Evolutionary conservation across 345 rosid species (phyloP).

Genomic region (Pistacia integerrima): DNA sequence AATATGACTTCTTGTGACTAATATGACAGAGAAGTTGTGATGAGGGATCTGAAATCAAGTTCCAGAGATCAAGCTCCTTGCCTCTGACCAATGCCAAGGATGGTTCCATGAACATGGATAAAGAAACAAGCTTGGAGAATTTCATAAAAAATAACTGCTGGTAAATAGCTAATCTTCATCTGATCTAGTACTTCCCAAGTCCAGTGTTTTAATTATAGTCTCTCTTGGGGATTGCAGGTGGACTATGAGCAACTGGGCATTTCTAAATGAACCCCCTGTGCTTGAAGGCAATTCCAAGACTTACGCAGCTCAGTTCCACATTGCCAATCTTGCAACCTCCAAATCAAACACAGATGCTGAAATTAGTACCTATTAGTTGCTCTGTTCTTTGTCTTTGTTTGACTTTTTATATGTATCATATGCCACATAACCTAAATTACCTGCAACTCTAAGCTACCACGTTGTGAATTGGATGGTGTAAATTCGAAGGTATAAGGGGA

Average conservation of each 20-base stretch:
- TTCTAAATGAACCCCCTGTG: constrained; percentile 78
- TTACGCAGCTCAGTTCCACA: constrained; percentile 62
- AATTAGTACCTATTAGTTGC: constrained; percentile 14
- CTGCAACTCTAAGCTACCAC: not conserved
- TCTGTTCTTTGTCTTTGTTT: not conserved
- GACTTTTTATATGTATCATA: not conserved
- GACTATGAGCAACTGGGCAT: constrained; percentile 80
- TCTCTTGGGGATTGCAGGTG: constrained; percentile 49
- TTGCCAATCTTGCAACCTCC: constrained; percentile 39
- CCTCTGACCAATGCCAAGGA: constrained; percentile 23
- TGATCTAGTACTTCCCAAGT: not conserved
- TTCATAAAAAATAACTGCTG: constrained; percentile 50
- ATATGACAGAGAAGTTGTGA: constrained; percentile 13
- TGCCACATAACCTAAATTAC: too few relatives aligned
- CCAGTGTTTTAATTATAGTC: not conserved
- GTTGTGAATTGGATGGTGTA: not conserved
- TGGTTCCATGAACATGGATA: constrained; percentile 24
- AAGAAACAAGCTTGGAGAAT: constrained; percentile 33
- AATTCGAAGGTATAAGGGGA: not conserved
- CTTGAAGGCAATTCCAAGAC: constrained; percentile 44
- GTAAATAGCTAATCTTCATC: constrained; percentile 27
- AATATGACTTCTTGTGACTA: too few relatives aligned
- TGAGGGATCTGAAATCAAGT: not conserved
- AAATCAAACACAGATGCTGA: constrained; percentile 19
- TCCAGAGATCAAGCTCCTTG: constrained; percentile 39